phyloP scores from a whole-genome alignment of 2,329 filamentous ascomycete genomes.

The Sphaerostilbella broomeana region DNA sequence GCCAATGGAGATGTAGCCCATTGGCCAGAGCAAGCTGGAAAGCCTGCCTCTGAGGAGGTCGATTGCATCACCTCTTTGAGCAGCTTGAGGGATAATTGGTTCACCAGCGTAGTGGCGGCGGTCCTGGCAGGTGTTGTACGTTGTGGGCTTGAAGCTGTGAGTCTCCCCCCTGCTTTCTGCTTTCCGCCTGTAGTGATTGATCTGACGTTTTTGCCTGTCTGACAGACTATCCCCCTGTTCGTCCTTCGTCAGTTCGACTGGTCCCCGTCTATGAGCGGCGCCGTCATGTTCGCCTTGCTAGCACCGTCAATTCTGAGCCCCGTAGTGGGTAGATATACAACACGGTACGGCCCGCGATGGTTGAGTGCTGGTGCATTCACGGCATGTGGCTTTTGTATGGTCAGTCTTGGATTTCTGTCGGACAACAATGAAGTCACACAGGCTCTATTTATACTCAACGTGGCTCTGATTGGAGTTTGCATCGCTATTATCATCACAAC shows the following conservation, averaged over 20 bases:
- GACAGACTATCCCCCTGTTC: constrained; percentile 8
- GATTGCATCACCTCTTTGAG: constrained; percentile 3
- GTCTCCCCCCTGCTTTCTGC: too few relatives aligned
- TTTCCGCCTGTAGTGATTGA: not conserved
- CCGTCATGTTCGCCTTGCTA: constrained; percentile 11
- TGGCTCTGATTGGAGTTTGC: constrained; percentile 6
- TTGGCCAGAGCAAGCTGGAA: not conserved
- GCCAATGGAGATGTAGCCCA: not conserved
- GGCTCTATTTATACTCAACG: constrained; percentile 6
- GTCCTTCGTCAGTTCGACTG: constrained; percentile 12
- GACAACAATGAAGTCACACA: constrained; percentile 3
- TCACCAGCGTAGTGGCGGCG: constrained; percentile 8
- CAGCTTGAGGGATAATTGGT: constrained; percentile 8
- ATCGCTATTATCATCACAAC: constrained; percentile 8
- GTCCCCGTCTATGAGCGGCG: constrained; percentile 4
- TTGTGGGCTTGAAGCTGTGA: constrained; percentile 10
- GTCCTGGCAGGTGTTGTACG: constrained; percentile 7
- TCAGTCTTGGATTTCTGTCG: constrained; percentile 4
- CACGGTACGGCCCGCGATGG: constrained; percentile 10
- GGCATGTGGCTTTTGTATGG: constrained; percentile 5
- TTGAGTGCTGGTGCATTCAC: constrained; percentile 8
- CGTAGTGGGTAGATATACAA: constrained; percentile 6
- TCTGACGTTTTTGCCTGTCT: not conserved
- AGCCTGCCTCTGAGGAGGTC: not conserved
- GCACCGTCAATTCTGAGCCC: constrained; percentile 7